phyloP scores from a whole-genome alignment of 306 rosid genomes.

The Lagenaria siceraria region DNA sequence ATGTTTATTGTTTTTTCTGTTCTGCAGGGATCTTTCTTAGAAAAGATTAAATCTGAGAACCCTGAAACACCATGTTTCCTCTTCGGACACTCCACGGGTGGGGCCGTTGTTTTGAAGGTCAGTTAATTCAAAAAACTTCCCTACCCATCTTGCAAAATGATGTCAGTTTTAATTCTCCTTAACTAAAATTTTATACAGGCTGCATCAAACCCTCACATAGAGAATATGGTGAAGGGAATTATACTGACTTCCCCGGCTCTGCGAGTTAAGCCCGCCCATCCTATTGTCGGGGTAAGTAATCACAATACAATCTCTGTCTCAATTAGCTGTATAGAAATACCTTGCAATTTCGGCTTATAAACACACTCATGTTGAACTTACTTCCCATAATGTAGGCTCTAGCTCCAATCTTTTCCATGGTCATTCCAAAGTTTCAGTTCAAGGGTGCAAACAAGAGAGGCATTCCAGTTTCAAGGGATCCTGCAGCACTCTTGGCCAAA shows the following conservation, averaged over 20 bases:
- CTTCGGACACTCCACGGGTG: slow-evolving; percentile 98
- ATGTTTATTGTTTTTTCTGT: not conserved
- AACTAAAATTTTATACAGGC: slow-evolving; percentile 37
- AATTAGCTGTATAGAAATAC: not conserved
- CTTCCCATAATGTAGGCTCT: slow-evolving; percentile 42
- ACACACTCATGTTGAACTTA: not conserved
- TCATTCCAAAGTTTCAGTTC: slow-evolving; percentile 77
- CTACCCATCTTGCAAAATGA: not conserved
- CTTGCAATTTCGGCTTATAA: not conserved
- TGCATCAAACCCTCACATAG: slow-evolving; percentile 40
- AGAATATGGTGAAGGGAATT: slow-evolving; percentile 71
- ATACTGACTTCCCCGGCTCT: slow-evolving; percentile 90
- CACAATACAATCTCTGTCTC: not conserved
- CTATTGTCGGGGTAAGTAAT: slow-evolving; percentile 76
- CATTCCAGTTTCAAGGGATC: slow-evolving; percentile 95
- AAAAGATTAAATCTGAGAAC: slow-evolving; percentile 69
- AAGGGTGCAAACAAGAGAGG: slow-evolving; percentile 98
- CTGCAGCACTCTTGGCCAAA: slow-evolving; percentile 80
- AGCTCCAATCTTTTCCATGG: slow-evolving; percentile 79
- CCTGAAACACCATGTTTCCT: slow-evolving; percentile 93
- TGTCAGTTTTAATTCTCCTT: not conserved
- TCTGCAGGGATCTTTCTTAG: slow-evolving; percentile 75
- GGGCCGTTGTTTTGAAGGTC: slow-evolving; percentile 92
- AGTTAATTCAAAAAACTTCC: not conserved
- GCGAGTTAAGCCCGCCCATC: slow-evolving; percentile 92